phyloP scores from a whole-genome alignment of 495 filamentous ascomycete species.

The Tuber borchii region DNA sequence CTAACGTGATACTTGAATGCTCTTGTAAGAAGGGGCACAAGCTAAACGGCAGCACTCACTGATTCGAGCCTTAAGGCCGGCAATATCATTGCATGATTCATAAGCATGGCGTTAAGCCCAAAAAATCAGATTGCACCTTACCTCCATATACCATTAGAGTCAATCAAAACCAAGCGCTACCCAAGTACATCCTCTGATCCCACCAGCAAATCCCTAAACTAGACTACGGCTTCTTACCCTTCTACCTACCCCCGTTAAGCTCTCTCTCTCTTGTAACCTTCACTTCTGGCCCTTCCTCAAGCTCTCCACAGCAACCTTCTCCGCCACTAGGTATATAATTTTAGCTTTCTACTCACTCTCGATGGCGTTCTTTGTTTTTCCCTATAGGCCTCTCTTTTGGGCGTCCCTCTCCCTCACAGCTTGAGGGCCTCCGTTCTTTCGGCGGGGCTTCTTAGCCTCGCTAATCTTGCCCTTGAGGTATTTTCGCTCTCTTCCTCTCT shows the following conservation, averaged over 20 bases:
- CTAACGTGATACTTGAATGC: not conserved
- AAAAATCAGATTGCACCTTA: not conserved
- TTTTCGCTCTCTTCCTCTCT: not conserved
- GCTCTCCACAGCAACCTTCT: slow-evolving; percentile 1
- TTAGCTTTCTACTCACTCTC: not conserved
- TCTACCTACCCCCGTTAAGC: not conserved
- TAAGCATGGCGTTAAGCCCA: not conserved
- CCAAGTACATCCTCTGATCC: not conserved
- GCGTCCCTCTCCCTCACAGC: not conserved
- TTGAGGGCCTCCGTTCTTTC: not conserved
- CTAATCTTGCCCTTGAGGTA: not conserved
- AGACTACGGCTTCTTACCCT: not conserved
- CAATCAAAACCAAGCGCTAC: not conserved
- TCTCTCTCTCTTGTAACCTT: too few relatives aligned
- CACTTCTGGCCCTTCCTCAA: too few relatives aligned
- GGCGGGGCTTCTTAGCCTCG: not conserved
- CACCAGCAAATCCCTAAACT: not conserved
- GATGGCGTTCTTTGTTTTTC: not conserved
- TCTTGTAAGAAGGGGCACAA: not conserved
- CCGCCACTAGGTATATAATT: not conserved
- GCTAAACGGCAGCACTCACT: not conserved
- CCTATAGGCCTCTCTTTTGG: not conserved
- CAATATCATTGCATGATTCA: not conserved
- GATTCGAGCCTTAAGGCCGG: too few relatives aligned
- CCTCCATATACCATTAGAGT: not conserved